These are phyloP conservation scores for Coriolopsis trogii DNA, from an alignment of 1,284 basidiomycete species.

Conservation along the genomic window DNA sequence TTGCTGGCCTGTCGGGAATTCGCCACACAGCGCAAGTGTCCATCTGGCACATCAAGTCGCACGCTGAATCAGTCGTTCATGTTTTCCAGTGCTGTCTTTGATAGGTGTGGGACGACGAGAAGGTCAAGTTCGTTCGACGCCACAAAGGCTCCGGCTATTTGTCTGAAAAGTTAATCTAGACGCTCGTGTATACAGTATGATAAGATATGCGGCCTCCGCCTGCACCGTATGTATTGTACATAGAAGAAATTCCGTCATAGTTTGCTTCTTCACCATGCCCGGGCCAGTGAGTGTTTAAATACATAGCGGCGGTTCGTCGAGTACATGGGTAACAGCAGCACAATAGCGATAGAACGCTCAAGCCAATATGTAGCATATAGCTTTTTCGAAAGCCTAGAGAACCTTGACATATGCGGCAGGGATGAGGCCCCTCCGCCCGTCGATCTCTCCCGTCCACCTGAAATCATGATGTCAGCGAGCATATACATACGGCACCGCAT, in stretches of 20 bases:
- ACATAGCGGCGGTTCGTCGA: no score
- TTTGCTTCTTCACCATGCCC: no score
- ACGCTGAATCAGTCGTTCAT: no score
- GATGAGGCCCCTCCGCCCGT: conserved; percentile 67
- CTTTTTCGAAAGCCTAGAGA: conserved; percentile 30
- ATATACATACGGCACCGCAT: background rate
- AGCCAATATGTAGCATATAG: no score
- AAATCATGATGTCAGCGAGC: conserved; percentile 1
- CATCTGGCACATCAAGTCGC: no score
- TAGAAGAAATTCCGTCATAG: no score
- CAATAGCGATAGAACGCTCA: no score
- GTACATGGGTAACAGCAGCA: no score
- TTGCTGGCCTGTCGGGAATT: conserved; percentile 1
- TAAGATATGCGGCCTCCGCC: background rate
- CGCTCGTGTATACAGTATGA: background rate
- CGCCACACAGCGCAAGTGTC: background rate
- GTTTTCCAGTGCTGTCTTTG: no score
- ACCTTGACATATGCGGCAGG: conserved; percentile 76
- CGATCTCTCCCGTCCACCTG: conserved; percentile 77
- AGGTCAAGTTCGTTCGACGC: conserved; percentile 3
- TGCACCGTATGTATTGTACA: background rate
- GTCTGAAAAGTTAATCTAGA: background rate
- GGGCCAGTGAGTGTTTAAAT: no score
- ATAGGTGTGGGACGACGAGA: no score
- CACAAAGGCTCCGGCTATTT: conserved; percentile 14